Conservation (phyloP, 495 filamentous ascomycete species). For the Lepidopterella palustris region DNA sequence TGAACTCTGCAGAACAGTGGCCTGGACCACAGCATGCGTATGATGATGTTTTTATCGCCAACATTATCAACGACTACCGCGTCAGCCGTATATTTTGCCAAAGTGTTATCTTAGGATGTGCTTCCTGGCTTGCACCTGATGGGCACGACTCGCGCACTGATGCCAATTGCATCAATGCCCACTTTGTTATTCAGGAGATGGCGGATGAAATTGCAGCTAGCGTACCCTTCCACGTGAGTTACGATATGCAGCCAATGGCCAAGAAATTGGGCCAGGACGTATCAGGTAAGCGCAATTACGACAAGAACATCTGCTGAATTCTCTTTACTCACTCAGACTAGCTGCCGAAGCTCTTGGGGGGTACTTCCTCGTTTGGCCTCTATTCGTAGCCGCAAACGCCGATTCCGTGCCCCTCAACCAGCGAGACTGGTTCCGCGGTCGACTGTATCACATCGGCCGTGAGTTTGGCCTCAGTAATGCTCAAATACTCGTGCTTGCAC, state of each 20-base stretch:
- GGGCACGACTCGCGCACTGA: background rate
- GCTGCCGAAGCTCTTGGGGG: slow-evolving; percentile 31
- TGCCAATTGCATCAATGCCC: slow-evolving; percentile 4
- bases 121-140: slow-evolving; percentile 11
- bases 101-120: slow-evolving; percentile 26
- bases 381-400: slow-evolving; percentile 28
- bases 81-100: slow-evolving; percentile 34
- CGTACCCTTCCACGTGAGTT: slow-evolving; percentile 32
- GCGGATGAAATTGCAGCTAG: slow-evolving; percentile 31
- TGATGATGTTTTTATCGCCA: slow-evolving; percentile 29
- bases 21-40: slow-evolving; percentile 31
- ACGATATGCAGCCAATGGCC: slow-evolving; percentile 22
- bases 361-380: slow-evolving; percentile 33
- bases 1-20: slow-evolving; percentile 21
- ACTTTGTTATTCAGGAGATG: slow-evolving; percentile 25
- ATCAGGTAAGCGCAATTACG: slow-evolving; percentile 16
- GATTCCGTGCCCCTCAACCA: slow-evolving; percentile 23
- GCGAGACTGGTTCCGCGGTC: slow-evolving; percentile 27
- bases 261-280: slow-evolving; percentile 24
- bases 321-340: background rate
- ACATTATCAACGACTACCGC: slow-evolving; percentile 32
- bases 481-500: slow-evolving; percentile 27
- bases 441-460: slow-evolving; percentile 24
- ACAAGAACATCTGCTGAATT: background rate
- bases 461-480: slow-evolving; percentile 28